A percentile compares a stretch with the other conserved stretches of the same genome.
Conservation (phyloP, 2,329 filamentous ascomycete genomes). For the Cyphellophora attinorum region DNA sequence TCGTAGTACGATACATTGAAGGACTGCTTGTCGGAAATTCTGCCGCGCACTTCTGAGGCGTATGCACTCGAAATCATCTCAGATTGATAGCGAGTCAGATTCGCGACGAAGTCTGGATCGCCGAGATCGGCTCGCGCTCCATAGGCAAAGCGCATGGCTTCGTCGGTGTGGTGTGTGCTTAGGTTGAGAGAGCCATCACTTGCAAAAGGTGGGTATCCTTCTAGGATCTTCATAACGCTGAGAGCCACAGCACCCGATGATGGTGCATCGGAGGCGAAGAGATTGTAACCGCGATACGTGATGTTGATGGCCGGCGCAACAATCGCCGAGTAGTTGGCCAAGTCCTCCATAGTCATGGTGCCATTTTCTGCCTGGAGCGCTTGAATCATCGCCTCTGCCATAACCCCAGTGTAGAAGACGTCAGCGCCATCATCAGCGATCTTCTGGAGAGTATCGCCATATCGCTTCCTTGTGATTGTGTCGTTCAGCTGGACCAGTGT, state of each 20-base stretch:
- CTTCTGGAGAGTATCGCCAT: slow-evolving; percentile 66
- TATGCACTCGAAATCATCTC: slow-evolving; percentile 56
- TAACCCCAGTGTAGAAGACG: slow-evolving; percentile 63
- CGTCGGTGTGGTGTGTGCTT: slow-evolving; percentile 72
- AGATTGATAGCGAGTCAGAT: slow-evolving; percentile 54
- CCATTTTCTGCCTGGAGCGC: slow-evolving; percentile 61
- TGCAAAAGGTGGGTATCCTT: slow-evolving; percentile 58
- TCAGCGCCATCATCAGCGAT: slow-evolving; percentile 66
- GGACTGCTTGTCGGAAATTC: slow-evolving; percentile 64
- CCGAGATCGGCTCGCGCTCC: slow-evolving; percentile 69
- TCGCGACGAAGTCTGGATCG: slow-evolving; percentile 65
- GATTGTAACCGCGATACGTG: slow-evolving; percentile 59
- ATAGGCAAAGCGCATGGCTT: slow-evolving; percentile 85
- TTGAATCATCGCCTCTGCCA: slow-evolving; percentile 64
- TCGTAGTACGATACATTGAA: slow-evolving; percentile 67
- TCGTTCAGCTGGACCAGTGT: slow-evolving; percentile 63
- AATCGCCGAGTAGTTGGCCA: slow-evolving; percentile 62
- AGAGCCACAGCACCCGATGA: slow-evolving; percentile 69
- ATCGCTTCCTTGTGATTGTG: slow-evolving; percentile 68
- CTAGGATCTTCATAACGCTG: slow-evolving; percentile 70
- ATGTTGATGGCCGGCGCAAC: slow-evolving; percentile 55
- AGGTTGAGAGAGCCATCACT: slow-evolving; percentile 49
- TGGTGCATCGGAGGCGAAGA: slow-evolving; percentile 63
- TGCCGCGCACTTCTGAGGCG: slow-evolving; percentile 49
- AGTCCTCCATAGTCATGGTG: slow-evolving; percentile 74